Evolutionary conservation across 495 filamentous ascomycete genomes (phyloP).

Genomic region (Xylaria palmicola): DNA sequence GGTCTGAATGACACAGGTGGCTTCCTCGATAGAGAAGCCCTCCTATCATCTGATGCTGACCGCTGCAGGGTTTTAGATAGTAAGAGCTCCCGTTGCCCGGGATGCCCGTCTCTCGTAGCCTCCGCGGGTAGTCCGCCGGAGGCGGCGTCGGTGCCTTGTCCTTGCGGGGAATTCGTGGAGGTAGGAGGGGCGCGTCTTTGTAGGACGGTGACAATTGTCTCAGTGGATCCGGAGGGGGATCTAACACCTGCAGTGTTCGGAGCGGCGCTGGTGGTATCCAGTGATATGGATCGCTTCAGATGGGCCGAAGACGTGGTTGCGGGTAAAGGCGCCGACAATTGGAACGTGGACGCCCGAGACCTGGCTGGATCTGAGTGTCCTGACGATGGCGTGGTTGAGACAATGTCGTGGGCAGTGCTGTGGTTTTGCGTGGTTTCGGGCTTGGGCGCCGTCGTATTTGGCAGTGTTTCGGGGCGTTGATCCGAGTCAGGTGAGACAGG

Average conservation of each 20-base stretch:
- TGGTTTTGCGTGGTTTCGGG: constrained; percentile 21
- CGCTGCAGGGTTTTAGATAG: constrained; percentile 34
- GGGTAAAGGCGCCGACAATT: constrained; percentile 19
- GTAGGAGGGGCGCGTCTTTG: constrained; percentile 25
- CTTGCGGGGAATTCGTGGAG: constrained; percentile 12
- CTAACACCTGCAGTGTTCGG: constrained; percentile 22
- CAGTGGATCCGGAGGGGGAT: constrained; percentile 21
- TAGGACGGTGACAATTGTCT: constrained; percentile 19
- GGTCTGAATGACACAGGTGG: constrained; percentile 46
- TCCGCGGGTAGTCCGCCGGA: constrained; percentile 8
- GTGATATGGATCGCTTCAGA: constrained; percentile 42
- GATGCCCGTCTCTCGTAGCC: constrained; percentile 19
- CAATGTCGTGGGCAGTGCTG: constrained; percentile 15
- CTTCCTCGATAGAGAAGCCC: constrained; percentile 34
- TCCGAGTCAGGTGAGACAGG: constrained; percentile 37
- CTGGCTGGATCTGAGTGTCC: constrained; percentile 26
- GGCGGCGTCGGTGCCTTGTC: constrained; percentile 4
- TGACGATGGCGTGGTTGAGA: constrained; percentile 23
- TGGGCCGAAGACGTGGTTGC: constrained; percentile 25
- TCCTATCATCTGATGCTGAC: constrained; percentile 39
- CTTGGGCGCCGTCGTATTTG: constrained; percentile 23
- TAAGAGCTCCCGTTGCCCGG: constrained; percentile 42
- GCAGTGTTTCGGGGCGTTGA: constrained; percentile 30
- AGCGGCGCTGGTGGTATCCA: constrained; percentile 31
- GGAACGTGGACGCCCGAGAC: constrained; percentile 42